Evolutionary conservation across 768 basidiomycete genomes (phyloP), one percentile per base, ranked within the genome.

Genomic region (Collybiopsis confluens): DNA sequence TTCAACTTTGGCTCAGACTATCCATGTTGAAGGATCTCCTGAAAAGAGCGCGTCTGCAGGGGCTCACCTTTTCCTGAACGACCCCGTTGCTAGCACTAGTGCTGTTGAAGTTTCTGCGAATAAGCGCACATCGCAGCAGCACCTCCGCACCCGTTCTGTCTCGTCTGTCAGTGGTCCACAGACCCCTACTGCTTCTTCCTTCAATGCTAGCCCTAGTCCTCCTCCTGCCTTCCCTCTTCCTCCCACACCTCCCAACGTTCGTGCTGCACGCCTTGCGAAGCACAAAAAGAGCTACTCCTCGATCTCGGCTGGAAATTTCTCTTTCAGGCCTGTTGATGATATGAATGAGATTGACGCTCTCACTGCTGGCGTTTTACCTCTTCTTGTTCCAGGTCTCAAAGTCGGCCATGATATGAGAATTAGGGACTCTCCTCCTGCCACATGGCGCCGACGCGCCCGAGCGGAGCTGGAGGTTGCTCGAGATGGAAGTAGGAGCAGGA

Each of bases 221-320:
- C 86, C 87, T 27, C 86, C 87, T 3, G 73, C 82, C 1, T 78
- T 81, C 59, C 86, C 87, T 9, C 76, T 88, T 30, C 86, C 87
- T 10, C 86, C 87, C 2, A 90, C 86, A n/a, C 86, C 86, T 27
- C 85, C 84, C 1, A 84, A 75, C 54, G 78, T 86, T 45, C 74
- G 78, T 59, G 76, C 75, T 26, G 82, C 78, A 44, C 79, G 77
- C 47, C 75, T 75, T n/a, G 80, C 77, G 24, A 67, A 71, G 2
- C 85, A 86, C 67, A 77, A 79, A 67, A 83, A 82, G 59, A 85
- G 82, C 0, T 79, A 79, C 58, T 85, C 82, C 0, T 84, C 82
- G 37, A 79, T 78, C 57, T 85, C 83, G 0, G 83, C 82, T 38
- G 82, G 80, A 21, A 53, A 53, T 11, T 83, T 81, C 61, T 83